Evolutionary conservation across 169 alveolate genomes (phyloP), one percentile per base, ranked within the genome.

Genomic region (Neospora caninum): DNA sequence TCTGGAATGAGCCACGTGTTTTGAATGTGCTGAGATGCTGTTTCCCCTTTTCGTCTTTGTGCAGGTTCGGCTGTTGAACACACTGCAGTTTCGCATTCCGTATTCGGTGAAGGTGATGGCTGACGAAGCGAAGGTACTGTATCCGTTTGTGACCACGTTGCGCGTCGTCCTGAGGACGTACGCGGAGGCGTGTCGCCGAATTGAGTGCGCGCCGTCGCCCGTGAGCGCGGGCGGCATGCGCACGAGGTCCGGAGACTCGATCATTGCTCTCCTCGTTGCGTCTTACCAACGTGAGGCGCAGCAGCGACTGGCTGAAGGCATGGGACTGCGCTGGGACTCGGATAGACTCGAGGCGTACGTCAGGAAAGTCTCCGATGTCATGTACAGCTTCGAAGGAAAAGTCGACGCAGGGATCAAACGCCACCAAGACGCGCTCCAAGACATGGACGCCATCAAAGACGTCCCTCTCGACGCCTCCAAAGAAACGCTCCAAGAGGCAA

Each of bases 71-170:
- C 96, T 96, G 53, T 95, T 97, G 92, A 97, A 96, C 58, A 92
- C 98, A 36, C 94, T 97, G 91, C 96, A 97, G 83, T 97, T 94
- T 93, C 98, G 98, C 54, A 98, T 98, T 20, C 98, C 99, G 0
- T 97, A 97, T 91, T 95, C 98, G 27, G 96, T 98, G 49, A 98
- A 98, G 82, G 97, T 97, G 67, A 97, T 97, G 95, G 97, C 99
- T 29, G 98, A 98, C 88, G 99, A 99, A 94, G 98, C 98, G 41
- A 98, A 98, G 97, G 96, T 95, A 45, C 95, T 97, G 91, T 99
- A 98, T 41, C 97, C 97, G 0, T 96, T 94, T 70, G 96, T 95
- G 45, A 91, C 93, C 92, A 93, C 96, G 22, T 86, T 96, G 36
- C 96, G 93, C 43, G 97, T 94, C 91, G 93, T 95, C 2, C 92